Conservation (phyloP, 2,329 filamentous ascomycete species). For the Fusarium metavorans region DNA sequence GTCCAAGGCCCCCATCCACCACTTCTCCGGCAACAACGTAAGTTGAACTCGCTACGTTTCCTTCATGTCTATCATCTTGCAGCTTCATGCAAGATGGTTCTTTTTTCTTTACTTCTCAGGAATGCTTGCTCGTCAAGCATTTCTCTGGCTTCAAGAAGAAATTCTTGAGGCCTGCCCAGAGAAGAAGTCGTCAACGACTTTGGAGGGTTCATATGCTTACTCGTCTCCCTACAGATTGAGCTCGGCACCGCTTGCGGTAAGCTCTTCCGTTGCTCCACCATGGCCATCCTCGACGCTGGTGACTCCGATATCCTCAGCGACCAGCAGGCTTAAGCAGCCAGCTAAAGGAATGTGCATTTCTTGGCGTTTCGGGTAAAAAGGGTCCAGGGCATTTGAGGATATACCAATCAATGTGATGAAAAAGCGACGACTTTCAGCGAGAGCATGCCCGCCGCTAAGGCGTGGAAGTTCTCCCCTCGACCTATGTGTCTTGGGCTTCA, state of each 20-base stretch:
- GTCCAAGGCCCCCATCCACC: conserved; percentile 94
- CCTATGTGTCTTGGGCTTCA: conserved; percentile 43
- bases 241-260: conserved; percentile 98
- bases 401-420: conserved; percentile 54
- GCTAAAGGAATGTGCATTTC: conserved; percentile 44
- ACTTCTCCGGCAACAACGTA: conserved; percentile 99
- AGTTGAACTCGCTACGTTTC: conserved; percentile 62
- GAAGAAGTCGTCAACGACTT: conserved; percentile 91
- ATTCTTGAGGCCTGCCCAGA: conserved; percentile 74
- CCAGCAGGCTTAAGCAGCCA: conserved; percentile 68
- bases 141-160: conserved; percentile 39
- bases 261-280: conserved; percentile 97
- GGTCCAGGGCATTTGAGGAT: conserved; percentile 51
- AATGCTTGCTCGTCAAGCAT: conserved; percentile 32
- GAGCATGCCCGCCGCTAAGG: conserved; percentile 30
- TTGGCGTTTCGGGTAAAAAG: conserved; percentile 59
- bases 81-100: conserved; percentile 33
- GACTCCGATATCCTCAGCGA: conserved; percentile 97
- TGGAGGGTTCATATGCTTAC: conserved; percentile 85
- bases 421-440: conserved; percentile 47
- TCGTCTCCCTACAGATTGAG: conserved; percentile 80
- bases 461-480: conserved; percentile 40
- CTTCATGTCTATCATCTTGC: conserved; percentile 34
- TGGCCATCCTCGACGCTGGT: conserved; percentile 97
- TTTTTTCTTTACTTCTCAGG: conserved; percentile 39